Evolutionary conservation across 176 grass and related monocot species (phyloP), one percentile per base, ranked within the genome.

Genomic region (Aegilops umbellulata): DNA sequence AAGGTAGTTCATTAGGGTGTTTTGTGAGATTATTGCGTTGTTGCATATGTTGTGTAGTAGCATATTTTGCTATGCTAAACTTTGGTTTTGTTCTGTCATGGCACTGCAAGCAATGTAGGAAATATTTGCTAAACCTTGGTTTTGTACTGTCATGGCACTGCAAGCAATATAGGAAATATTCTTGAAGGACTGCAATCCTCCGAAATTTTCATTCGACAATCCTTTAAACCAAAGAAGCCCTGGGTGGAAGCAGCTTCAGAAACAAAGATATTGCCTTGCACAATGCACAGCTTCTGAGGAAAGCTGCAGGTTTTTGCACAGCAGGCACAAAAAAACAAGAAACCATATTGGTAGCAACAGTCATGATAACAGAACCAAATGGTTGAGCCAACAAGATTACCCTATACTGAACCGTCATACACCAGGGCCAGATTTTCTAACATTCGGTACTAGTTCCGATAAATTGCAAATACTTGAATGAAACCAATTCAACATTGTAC

Each of bases 301-400:
- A 58, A 58, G 7, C 55, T 25, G 79, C 64, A 12, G 77, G 75
- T 60, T 67, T 86, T 69, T 17, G 60, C 66, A 10, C n/a, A 38
- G 24, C 19, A 63, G 61, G 58, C 23, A 23, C 29, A 38, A 87
- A 87, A n/a, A 4, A 82, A 26, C 31, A 80, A 36, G 57, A 65
- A 20, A 74, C 4, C n/a, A 79, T 36, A 70, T 53, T 15, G 16
- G 65, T 79, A 85, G 31, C 60, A 84, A 65, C 47, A 84, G 69
- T 46, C 57, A 87, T 64, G 88, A 88, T 69, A 17, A 90, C 7
- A 69, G 24, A 74, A 69, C 32, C 17, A 38, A 60, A 68, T 62
- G 76, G 75, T 36, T 47, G 26, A 66, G 67, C 35, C 60, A 80
- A 77, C 34, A 26, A 90, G 67, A 47, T 61, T 90, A 84, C 47